These are phyloP conservation scores for Penstemon barbatus DNA, from an alignment of 257 asterid species.

Conservation along the genomic window DNA sequence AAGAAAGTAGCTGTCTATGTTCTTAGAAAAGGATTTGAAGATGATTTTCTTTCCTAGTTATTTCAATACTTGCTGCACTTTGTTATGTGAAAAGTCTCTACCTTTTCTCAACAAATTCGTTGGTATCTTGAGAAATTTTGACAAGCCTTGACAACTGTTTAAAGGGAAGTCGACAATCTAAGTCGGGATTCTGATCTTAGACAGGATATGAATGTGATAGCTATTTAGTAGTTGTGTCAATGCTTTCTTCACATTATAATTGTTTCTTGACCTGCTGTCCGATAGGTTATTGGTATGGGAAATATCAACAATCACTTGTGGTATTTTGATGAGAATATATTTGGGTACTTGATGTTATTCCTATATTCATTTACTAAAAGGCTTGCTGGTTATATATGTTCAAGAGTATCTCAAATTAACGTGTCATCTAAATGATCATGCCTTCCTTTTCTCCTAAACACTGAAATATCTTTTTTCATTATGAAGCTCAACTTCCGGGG, in stretches of 20 bases:
- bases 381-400: conserved; percentile 6
- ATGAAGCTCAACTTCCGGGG: conserved; percentile 88
- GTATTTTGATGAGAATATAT: conserved; percentile 11
- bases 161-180: not conserved
- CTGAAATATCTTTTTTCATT: conserved; percentile 31
- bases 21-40: not conserved
- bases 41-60: not conserved
- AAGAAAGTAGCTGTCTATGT: conserved; percentile 12
- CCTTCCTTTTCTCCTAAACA: conserved; percentile 11
- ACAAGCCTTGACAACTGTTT: not conserved
- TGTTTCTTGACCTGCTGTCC: not conserved
- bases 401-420: conserved; percentile 7
- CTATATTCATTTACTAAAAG: not conserved
- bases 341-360: not conserved
- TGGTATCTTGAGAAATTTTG: not conserved
- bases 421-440: not conserved
- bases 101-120: conserved; percentile 1
- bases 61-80: not conserved
- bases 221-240: not conserved
- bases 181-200: conserved; percentile 4
- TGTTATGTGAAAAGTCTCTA: not conserved
- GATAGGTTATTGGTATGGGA: conserved; percentile 8
- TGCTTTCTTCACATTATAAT: conserved; percentile 19
- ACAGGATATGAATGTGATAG: conserved; percentile 11
- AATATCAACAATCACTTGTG: not conserved